Conservation (phyloP, 2,329 filamentous ascomycete species). For the Tolypocladium tropicale region DNA sequence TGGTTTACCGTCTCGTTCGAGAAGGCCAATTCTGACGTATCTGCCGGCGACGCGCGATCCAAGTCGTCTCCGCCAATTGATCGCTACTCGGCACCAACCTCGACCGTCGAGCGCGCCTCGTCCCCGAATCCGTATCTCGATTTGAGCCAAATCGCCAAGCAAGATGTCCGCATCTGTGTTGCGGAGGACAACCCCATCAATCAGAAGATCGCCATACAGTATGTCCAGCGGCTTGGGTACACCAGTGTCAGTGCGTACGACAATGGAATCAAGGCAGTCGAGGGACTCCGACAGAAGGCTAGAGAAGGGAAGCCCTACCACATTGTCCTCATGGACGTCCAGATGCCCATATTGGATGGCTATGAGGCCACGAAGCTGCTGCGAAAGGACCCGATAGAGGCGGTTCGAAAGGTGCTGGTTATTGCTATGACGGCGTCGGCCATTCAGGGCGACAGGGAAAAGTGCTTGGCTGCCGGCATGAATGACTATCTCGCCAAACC, state of each 20-base stretch:
- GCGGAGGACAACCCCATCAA: slow-evolving; percentile 95
- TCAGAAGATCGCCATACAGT: slow-evolving; percentile 86
- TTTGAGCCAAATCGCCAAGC: slow-evolving; percentile 62
- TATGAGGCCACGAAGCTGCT: slow-evolving; percentile 84
- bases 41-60: slow-evolving; percentile 41
- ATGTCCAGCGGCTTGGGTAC: slow-evolving; percentile 78
- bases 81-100: slow-evolving; percentile 19
- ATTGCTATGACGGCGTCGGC: slow-evolving; percentile 97
- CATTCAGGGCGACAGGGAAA: slow-evolving; percentile 89
- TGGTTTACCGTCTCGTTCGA: slow-evolving; percentile 81
- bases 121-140: slow-evolving; percentile 45
- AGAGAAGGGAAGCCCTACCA: slow-evolving; percentile 71
- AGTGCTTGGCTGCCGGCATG: slow-evolving; percentile 93
- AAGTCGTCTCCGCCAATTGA: slow-evolving; percentile 25
- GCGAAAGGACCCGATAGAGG: slow-evolving; percentile 63
- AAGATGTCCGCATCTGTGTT: slow-evolving; percentile 79
- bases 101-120: slow-evolving; percentile 25
- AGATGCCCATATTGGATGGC: slow-evolving; percentile 89
- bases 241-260: slow-evolving; percentile 74
- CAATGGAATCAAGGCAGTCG: slow-evolving; percentile 79
- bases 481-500: slow-evolving; percentile 96
- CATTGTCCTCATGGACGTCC: slow-evolving; percentile 88
- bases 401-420: slow-evolving; percentile 74
- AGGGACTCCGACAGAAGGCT: slow-evolving; percentile 67
- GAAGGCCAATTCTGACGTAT: slow-evolving; percentile 58